phyloP scores from a whole-genome alignment of 108 stramenopile species.

The Conticribra weissflogii region DNA sequence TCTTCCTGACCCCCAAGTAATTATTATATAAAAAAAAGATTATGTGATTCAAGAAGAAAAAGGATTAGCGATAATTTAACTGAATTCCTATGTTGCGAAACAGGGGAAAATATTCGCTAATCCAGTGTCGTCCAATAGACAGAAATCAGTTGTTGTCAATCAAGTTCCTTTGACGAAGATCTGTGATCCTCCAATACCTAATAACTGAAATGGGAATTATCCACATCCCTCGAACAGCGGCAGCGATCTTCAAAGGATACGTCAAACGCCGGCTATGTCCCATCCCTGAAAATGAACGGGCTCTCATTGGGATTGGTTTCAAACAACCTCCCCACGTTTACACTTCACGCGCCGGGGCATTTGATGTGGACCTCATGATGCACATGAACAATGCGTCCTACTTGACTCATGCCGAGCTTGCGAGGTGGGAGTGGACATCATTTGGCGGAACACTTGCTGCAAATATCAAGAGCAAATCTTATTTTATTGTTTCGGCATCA shows the following conservation, averaged over 20 bases:
- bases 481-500: slow-evolving; percentile 56
- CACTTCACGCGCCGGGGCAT: slow-evolving; percentile 60
- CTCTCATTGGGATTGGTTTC: slow-evolving; percentile 32
- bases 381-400: slow-evolving; percentile 83
- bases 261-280: slow-evolving; percentile 24
- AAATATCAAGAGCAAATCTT: slow-evolving; percentile 28
- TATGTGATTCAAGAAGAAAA: too few relatives aligned
- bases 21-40: too few relatives aligned
- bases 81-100: too few relatives aligned
- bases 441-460: slow-evolving; percentile 52
- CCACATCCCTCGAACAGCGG: slow-evolving; percentile 40
- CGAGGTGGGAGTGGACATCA: slow-evolving; percentile 71
- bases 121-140: too few relatives aligned
- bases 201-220: slow-evolving; percentile 37
- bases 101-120: too few relatives aligned
- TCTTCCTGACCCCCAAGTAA: too few relatives aligned
- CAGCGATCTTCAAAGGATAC: slow-evolving; percentile 38
- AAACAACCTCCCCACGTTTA: slow-evolving; percentile 44
- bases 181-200: too few relatives aligned
- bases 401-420: slow-evolving; percentile 71
- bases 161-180: too few relatives aligned
- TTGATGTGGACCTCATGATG: slow-evolving; percentile 66
- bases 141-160: too few relatives aligned
- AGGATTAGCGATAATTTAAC: too few relatives aligned
- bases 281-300: slow-evolving; percentile 32